Percentiles rank a stretch among this genome's conserved stretches.
Evolutionary conservation across 2,329 filamentous ascomycete species (phyloP).

Genomic region (Botrytis hyacinthi): DNA sequence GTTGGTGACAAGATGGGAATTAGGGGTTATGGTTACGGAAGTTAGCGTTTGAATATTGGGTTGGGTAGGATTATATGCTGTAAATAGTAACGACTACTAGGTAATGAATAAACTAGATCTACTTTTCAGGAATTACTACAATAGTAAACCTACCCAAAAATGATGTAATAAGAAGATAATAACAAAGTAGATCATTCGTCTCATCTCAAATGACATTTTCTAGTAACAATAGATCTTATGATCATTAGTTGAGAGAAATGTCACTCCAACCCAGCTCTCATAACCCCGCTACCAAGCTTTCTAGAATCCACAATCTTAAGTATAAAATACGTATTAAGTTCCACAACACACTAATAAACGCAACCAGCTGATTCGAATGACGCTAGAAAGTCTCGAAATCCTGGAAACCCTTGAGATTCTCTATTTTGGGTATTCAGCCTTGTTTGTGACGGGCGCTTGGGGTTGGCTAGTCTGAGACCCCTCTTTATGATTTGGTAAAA

Average conservation of each 20-base stretch:
- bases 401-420: not conserved
- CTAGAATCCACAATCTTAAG: not conserved
- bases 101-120: not conserved
- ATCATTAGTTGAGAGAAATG: not conserved
- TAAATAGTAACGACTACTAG: not conserved
- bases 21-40: slow-evolving; percentile 26
- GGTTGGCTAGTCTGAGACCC: not conserved
- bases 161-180: not conserved
- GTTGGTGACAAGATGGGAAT: slow-evolving; percentile 31
- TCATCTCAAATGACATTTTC: not conserved
- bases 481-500: not conserved
- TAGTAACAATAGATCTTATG: not conserved
- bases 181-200: not conserved
- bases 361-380: not conserved
- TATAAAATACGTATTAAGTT: not conserved
- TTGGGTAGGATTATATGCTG: not conserved
- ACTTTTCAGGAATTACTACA: not conserved
- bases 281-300: slow-evolving; percentile 17
- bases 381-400: not conserved
- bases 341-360: not conserved
- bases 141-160: not conserved
- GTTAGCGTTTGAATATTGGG: not conserved
- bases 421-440: not conserved
- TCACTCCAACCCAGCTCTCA: slow-evolving; percentile 1
- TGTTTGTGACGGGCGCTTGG: not conserved